A percentile compares a stretch with the other conserved stretches of the same genome.
These are phyloP conservation scores for Daldinia loculata DNA, from an alignment of 495 filamentous ascomycete genomes.

Conservation along the genomic window DNA sequence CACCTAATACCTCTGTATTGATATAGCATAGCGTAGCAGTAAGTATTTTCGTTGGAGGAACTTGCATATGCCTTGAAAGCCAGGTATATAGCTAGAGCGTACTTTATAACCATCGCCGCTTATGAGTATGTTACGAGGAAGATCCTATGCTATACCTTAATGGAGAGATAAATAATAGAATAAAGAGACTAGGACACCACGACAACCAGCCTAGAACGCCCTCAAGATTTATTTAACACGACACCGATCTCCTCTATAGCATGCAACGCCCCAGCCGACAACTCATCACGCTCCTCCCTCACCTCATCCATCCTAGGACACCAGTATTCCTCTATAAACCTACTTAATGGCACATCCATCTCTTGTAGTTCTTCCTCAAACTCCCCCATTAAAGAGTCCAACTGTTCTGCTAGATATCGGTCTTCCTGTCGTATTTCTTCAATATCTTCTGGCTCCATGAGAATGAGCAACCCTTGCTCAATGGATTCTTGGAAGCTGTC, in stretches of 20 bases:
- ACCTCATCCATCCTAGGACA: constrained; percentile 11
- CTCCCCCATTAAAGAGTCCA: constrained; percentile 20
- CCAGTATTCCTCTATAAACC: constrained; percentile 17
- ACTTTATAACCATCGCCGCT: too few relatives aligned
- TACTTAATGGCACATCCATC: background rate
- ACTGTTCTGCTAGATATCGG: background rate
- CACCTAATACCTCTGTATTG: too few relatives aligned
- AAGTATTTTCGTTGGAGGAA: too few relatives aligned
- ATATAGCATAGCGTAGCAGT: too few relatives aligned
- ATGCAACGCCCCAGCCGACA: background rate
- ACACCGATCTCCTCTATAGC: constrained; percentile 22
- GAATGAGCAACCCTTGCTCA: background rate
- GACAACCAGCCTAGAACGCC: background rate
- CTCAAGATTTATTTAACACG: constrained; percentile 3
- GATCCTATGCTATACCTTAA: constrained; percentile 17
- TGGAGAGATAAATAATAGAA: background rate
- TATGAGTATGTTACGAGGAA: constrained; percentile 1
- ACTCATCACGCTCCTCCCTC: background rate
- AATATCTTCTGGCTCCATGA: constrained; percentile 20
- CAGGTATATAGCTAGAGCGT: too few relatives aligned
- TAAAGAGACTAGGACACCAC: background rate
- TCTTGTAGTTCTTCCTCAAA: constrained; percentile 15
- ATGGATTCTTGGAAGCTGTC: background rate
- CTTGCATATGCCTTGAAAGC: too few relatives aligned
- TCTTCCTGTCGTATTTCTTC: constrained; percentile 31